Conservation (phyloP, 768 basidiomycete species). For the Hortiboletus flavorubellus region DNA sequence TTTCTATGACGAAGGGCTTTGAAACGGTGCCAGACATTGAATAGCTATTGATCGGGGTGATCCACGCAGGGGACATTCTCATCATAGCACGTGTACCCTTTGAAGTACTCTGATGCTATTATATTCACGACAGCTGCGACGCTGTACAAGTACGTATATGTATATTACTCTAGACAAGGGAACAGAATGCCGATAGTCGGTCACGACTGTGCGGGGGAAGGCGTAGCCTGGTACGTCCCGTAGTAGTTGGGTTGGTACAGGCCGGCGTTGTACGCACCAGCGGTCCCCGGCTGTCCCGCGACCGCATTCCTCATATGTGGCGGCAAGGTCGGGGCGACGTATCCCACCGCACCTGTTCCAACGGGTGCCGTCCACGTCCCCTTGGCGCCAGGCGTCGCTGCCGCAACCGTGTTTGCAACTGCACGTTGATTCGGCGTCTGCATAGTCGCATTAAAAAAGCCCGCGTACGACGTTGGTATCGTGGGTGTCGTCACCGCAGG, state of each 20-base stretch:
- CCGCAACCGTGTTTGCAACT: constrained; percentile 53
- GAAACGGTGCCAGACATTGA: constrained; percentile 20
- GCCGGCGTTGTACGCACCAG: constrained; percentile 16
- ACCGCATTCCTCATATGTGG: constrained; percentile 36
- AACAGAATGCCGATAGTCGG: not conserved
- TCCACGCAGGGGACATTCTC: not conserved
- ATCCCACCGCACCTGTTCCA: constrained; percentile 21
- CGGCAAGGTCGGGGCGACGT: constrained; percentile 38
- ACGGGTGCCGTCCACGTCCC: constrained; percentile 28
- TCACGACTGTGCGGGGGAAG: constrained; percentile 32
- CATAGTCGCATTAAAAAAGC: constrained; percentile 36
- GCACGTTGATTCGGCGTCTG: constrained; percentile 42
- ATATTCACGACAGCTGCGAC: constrained; percentile 15
- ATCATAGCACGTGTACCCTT: not conserved
- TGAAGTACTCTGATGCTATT: not conserved
- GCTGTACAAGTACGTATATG: constrained; percentile 8
- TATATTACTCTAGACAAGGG: constrained; percentile 20
- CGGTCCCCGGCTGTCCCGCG: constrained; percentile 20
- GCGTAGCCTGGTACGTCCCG: constrained; percentile 31
- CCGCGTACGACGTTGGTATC: constrained; percentile 37
- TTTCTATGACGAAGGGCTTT: not conserved
- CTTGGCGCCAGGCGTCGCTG: constrained; percentile 25
- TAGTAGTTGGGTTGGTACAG: constrained; percentile 33
- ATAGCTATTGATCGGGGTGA: no score
- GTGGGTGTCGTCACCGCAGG: constrained; percentile 27